Evolutionary conservation across 805 yeast genomes (phyloP).

Genomic region (Candida patagonica): DNA sequence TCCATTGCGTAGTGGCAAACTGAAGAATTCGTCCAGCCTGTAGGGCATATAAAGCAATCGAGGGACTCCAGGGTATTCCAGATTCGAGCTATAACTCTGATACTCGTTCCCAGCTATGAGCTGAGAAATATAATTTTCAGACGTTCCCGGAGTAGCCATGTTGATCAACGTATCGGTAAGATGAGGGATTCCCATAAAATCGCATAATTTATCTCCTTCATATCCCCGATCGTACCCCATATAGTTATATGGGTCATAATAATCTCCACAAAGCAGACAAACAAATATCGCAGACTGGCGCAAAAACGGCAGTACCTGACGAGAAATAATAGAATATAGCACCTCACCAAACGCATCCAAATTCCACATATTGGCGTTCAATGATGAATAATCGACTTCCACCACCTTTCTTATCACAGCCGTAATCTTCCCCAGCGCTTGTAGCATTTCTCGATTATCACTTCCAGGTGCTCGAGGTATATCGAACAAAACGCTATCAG

Average conservation of each 20-base stretch:
- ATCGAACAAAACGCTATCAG: conserved; percentile 17
- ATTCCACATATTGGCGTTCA: conserved; percentile 13
- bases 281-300: conserved; percentile 53
- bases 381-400: conserved; percentile 7
- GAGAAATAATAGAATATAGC: conserved; percentile 46
- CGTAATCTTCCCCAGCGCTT: conserved; percentile 8
- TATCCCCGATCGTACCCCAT: conserved; percentile 23
- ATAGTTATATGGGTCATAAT: conserved; percentile 25
- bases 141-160: conserved; percentile 7
- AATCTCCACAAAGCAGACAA: conserved; percentile 43
- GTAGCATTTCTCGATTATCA: conserved; percentile 9
- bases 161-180: conserved; percentile 22
- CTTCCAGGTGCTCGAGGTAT: conserved; percentile 24
- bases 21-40: conserved; percentile 56
- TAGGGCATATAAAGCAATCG: conserved; percentile 55
- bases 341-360: conserved; percentile 20
- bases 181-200: conserved; percentile 36
- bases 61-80: conserved; percentile 62
- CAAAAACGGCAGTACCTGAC: conserved; percentile 53
- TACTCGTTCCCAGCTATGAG: background rate
- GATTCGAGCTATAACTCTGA: conserved; percentile 2
- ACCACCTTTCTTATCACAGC: conserved; percentile 8
- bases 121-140: conserved; percentile 11
- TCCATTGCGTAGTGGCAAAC: background rate
- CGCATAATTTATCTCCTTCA: conserved; percentile 50